phyloP scores from a whole-genome alignment of 768 basidiomycete genomes.

The Lactarius sp. region DNA sequence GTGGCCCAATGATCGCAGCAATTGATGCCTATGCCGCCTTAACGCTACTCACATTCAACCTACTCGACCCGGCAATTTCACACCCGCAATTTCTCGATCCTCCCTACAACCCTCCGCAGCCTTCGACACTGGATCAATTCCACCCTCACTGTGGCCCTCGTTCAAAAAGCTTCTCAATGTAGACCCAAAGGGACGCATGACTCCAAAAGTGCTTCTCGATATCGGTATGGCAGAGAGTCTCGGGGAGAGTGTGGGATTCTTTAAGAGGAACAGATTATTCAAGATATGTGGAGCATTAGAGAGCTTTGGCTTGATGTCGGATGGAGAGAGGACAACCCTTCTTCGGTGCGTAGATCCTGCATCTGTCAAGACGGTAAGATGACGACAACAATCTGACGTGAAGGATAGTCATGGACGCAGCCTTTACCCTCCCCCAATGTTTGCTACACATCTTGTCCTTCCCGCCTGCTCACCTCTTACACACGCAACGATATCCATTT shows the following conservation, averaged over 20 bases:
- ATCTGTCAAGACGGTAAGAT: not conserved
- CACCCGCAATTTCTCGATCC: constrained; percentile 66
- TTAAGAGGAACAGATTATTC: constrained; percentile 72
- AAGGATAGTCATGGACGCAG: constrained; percentile 75
- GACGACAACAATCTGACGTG: not conserved
- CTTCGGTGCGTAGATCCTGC: too few relatives aligned
- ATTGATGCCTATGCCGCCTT: constrained; percentile 86
- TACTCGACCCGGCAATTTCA: constrained; percentile 78
- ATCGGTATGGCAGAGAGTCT: constrained; percentile 66
- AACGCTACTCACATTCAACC: constrained; percentile 75
- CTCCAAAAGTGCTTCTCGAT: constrained; percentile 72
- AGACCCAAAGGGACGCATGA: constrained; percentile 72
- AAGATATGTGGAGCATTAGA: constrained; percentile 82
- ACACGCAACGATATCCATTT: constrained; percentile 65
- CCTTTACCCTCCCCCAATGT: constrained; percentile 82
- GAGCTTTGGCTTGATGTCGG: constrained; percentile 74
- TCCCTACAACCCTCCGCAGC: constrained; percentile 73
- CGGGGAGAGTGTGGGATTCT: constrained; percentile 45
- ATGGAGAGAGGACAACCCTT: constrained; percentile 70
- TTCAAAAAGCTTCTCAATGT: constrained; percentile 91
- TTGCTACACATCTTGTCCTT: constrained; percentile 78
- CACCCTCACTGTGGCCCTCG: constrained; percentile 62
- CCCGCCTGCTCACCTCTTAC: constrained; percentile 73
- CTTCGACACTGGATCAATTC: constrained; percentile 74
- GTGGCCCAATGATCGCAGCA: constrained; percentile 47